Conservation (phyloP, 441 rosid genomes). For the Erysimum pusillum region DNA sequence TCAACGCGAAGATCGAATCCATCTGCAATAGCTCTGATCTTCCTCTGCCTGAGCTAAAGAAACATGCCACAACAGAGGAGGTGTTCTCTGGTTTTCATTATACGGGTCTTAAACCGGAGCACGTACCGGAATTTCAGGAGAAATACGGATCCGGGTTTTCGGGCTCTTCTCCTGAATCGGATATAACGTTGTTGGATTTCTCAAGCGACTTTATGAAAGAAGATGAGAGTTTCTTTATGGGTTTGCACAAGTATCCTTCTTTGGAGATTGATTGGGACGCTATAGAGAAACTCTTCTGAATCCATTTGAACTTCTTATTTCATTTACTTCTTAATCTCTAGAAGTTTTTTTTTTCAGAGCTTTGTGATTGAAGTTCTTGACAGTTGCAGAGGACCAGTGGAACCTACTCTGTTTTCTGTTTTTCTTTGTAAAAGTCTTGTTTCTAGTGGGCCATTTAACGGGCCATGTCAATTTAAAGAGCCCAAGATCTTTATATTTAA, state of each 20-base stretch:
- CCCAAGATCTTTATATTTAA: neutral
- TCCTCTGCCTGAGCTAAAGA: constrained; percentile 56
- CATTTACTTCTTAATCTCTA: neutral
- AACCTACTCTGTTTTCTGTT: neutral
- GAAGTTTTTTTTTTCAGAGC: constrained; percentile 26
- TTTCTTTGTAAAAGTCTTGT: constrained; percentile 7
- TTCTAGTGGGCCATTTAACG: constrained; percentile 12
- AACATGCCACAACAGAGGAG: constrained; percentile 49
- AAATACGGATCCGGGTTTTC: constrained; percentile 55
- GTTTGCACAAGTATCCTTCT: constrained; percentile 74
- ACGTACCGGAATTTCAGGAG: constrained; percentile 17
- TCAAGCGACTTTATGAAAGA: constrained; percentile 47
- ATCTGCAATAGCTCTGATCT: constrained; percentile 59
- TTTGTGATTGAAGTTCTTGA: constrained; percentile 49
- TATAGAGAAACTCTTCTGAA: constrained; percentile 56
- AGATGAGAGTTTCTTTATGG: constrained; percentile 55
- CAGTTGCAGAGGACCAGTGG: constrained; percentile 51
- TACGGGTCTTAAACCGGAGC: constrained; percentile 35
- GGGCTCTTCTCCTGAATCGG: constrained; percentile 60
- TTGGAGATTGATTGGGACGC: constrained; percentile 90
- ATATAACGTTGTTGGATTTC: constrained; percentile 59
- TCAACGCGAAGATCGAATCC: constrained; percentile 78
- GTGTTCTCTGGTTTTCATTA: constrained; percentile 27
- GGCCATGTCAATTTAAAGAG: neutral
- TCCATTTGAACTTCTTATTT: constrained; percentile 20